Percentiles rank a stretch among this genome's conserved stretches.
These are phyloP conservation scores for Metarhizium guizhouense DNA, from an alignment of 2,329 filamentous ascomycete species.

Conservation along the genomic window DNA sequence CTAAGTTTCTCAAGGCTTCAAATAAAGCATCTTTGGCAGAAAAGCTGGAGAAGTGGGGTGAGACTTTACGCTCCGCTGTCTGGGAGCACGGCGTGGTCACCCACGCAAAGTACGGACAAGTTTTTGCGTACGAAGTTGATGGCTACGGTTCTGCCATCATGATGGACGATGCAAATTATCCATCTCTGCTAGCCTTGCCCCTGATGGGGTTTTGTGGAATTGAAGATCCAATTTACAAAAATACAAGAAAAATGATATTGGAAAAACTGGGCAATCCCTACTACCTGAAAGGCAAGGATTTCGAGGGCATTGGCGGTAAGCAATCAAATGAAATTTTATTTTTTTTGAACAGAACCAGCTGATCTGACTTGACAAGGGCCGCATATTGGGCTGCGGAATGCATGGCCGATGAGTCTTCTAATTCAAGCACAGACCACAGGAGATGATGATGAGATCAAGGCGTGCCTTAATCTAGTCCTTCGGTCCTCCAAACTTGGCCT, in stretches of 20 bases:
- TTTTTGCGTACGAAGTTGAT: slow-evolving; percentile 84
- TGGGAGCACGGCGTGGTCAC: slow-evolving; percentile 75
- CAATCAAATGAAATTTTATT: background rate
- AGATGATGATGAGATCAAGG: slow-evolving; percentile 71
- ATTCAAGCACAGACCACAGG: slow-evolving; percentile 85
- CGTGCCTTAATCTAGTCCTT: slow-evolving; percentile 66
- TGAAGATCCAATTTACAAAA: slow-evolving; percentile 67
- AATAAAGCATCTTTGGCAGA: slow-evolving; percentile 45
- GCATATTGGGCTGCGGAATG: slow-evolving; percentile 75
- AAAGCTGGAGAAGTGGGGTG: slow-evolving; percentile 48
- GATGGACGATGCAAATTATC: slow-evolving; percentile 87
- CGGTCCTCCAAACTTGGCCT: slow-evolving; percentile 68
- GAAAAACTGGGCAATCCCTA: slow-evolving; percentile 77
- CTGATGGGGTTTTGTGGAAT: slow-evolving; percentile 64
- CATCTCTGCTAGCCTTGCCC: slow-evolving; percentile 69
- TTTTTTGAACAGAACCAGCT: slow-evolving; percentile 6
- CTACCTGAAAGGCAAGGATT: slow-evolving; percentile 66
- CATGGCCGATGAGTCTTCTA: slow-evolving; percentile 94
- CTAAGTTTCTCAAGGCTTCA: slow-evolving; percentile 55
- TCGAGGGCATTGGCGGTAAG: slow-evolving; percentile 81
- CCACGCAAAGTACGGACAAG: slow-evolving; percentile 65
- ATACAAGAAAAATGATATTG: slow-evolving; percentile 73
- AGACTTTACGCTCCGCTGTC: slow-evolving; percentile 64
- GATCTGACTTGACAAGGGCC: slow-evolving; percentile 32
- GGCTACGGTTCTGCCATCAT: slow-evolving; percentile 74